Evolutionary conservation across 768 basidiomycete genomes (phyloP).

Genomic region (Trametes elegans): DNA sequence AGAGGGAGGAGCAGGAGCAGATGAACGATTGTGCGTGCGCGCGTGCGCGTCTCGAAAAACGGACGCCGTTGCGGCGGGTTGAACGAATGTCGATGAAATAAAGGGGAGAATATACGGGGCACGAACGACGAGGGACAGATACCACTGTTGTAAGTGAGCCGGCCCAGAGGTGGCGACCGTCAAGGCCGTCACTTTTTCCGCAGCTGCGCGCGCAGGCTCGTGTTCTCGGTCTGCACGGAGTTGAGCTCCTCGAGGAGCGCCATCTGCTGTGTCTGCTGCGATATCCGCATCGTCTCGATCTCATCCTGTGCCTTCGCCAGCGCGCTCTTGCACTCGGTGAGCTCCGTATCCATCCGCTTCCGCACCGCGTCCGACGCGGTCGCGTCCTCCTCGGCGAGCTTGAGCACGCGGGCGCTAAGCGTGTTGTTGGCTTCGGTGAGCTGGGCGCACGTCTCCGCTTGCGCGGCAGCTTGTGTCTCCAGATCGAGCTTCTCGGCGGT

Average conservation of each 20-base stretch:
- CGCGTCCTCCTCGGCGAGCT: slow-evolving; percentile 69
- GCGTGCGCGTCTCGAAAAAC: neutral
- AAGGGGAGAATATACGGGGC: neutral
- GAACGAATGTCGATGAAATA: neutral
- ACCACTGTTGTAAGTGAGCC: neutral
- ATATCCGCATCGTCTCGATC: slow-evolving; percentile 59
- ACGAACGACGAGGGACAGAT: neutral
- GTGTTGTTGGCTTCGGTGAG: slow-evolving; percentile 78
- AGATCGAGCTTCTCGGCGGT: slow-evolving; percentile 62
- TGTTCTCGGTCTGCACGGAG: slow-evolving; percentile 77
- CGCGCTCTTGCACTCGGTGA: slow-evolving; percentile 57
- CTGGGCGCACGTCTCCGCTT: slow-evolving; percentile 70
- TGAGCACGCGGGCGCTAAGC: slow-evolving; percentile 68
- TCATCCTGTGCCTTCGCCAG: slow-evolving; percentile 68
- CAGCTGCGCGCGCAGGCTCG: slow-evolving; percentile 65
- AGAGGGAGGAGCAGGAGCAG: neutral
- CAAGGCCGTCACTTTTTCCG: slow-evolving; percentile 34
- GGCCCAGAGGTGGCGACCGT: neutral
- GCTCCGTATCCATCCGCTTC: slow-evolving; percentile 62
- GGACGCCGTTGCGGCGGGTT: too few relatives aligned
- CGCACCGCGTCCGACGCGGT: slow-evolving; percentile 47
- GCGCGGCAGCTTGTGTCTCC: slow-evolving; percentile 67
- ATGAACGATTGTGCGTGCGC: neutral
- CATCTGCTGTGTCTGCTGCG: slow-evolving; percentile 80
- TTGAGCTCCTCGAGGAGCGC: slow-evolving; percentile 89